Conservation (phyloP, 345 rosid species). For the Sisymbrium irio region DNA sequence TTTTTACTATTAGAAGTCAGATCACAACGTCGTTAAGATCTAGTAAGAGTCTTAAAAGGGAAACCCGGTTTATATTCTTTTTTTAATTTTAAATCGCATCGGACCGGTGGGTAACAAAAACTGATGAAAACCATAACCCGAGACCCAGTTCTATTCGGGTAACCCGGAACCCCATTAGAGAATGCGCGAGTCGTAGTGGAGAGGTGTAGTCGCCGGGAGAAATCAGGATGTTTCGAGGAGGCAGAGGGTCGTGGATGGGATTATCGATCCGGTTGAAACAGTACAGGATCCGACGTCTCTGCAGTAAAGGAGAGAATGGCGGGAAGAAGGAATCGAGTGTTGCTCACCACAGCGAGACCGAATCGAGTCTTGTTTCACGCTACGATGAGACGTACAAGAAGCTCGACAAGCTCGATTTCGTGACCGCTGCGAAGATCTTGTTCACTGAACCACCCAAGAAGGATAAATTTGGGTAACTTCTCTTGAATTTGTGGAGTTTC, state of each 20-base stretch:
- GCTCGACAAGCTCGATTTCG: conserved; percentile 76
- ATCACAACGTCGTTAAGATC: not conserved
- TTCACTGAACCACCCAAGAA: conserved; percentile 62
- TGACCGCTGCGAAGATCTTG: conserved; percentile 71
- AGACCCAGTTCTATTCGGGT: not conserved
- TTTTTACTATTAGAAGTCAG: not conserved
- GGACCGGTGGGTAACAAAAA: not conserved
- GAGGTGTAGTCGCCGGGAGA: conserved; percentile 21
- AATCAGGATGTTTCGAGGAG: conserved; percentile 46
- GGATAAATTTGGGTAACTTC: conserved; percentile 71
- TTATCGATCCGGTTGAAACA: conserved; percentile 29
- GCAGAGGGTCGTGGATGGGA: conserved; percentile 37
- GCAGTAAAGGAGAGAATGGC: conserved; percentile 27
- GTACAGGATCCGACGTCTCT: conserved; percentile 26
- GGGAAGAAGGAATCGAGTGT: conserved; percentile 42
- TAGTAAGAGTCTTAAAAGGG: not conserved
- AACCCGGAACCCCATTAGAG: not conserved
- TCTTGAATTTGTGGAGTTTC: too few species aligned
- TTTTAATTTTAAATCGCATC: too few species aligned
- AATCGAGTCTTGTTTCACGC: conserved; percentile 43
- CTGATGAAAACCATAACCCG: not conserved
- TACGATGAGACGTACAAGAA: conserved; percentile 57
- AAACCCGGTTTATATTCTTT: not conserved
- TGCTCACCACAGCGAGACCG: conserved; percentile 44
- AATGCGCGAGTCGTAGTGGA: not conserved